These are phyloP conservation scores for Cryoendolithus antarcticus DNA, from an alignment of 2,329 filamentous ascomycete genomes.

Conservation along the genomic window DNA sequence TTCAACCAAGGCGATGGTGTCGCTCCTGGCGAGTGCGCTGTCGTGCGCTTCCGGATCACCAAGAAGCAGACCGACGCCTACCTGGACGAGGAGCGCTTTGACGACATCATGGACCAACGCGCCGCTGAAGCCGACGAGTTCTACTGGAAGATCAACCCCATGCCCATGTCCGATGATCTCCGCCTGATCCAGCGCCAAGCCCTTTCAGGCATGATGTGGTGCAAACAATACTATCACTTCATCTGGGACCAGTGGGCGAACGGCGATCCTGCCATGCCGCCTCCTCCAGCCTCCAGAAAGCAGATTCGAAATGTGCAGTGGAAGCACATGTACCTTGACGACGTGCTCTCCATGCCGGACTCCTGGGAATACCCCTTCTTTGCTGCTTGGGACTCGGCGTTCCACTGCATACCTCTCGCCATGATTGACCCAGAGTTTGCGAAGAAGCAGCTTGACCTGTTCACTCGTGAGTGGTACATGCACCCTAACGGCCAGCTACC, in stretches of 20 bases:
- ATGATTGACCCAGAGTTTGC: constrained; percentile 98
- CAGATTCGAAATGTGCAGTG: constrained; percentile 75
- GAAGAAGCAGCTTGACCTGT: constrained; percentile 93
- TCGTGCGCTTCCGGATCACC: constrained; percentile 83
- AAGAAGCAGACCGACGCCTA: constrained; percentile 57
- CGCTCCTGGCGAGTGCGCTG: constrained; percentile 79
- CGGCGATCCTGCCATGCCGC: constrained; percentile 76
- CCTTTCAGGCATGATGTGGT: constrained; percentile 96
- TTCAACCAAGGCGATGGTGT: constrained; percentile 87
- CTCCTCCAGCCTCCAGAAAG: constrained; percentile 70
- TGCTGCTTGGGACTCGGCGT: constrained; percentile 92
- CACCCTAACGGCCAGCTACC: constrained; percentile 93
- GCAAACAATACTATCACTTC: constrained; percentile 92
- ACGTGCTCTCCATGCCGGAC: constrained; percentile 94
- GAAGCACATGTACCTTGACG: constrained; percentile 91
- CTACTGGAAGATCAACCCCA: constrained; percentile 81
- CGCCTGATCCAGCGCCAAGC: constrained; percentile 92
- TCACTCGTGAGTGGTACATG: constrained; percentile 97
- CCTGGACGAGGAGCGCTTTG: constrained; percentile 84
- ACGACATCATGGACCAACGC: constrained; percentile 77
- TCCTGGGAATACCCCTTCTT: constrained; percentile 99
- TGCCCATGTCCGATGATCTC: constrained; percentile 86
- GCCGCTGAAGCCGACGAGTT: constrained; percentile 87
- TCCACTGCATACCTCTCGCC: constrained; percentile 88
- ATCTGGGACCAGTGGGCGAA: constrained; percentile 98